Evolutionary conservation across 2,329 filamentous ascomycete species (phyloP), one percentile per base, ranked within the genome.

Genomic region (Trichoderma harzianum): DNA sequence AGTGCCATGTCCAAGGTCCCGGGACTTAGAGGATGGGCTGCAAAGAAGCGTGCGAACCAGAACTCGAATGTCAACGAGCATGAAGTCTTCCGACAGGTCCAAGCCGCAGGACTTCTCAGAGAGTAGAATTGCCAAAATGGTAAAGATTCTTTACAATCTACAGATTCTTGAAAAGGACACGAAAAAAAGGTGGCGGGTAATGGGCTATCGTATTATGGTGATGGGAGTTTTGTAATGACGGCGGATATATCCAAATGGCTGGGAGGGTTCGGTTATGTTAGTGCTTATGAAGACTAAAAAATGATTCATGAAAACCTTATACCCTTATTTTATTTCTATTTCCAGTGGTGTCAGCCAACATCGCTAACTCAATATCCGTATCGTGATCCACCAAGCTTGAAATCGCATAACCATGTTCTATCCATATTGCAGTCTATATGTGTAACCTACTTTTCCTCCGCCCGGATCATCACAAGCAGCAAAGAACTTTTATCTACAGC

Each of bases 401-500:
- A 51, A n/a, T 51, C n/a, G n/a, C 43, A 51, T 21, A 21, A 5
- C 43, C 43, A 51, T 21, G 10, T 51, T 21, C 43, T 51, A 51
- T 51, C 12, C 43, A 21, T 51, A 21, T 11, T 21, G 43, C 5
- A 0, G 43, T 51, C 18, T 51, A 51, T 21, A 51, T 6, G n/a
- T 18, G 16, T 18, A 51, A 43, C 3, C 12, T 51, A 12, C 43
- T 51, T 5, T 51, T 51, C 43, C 21, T 43, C 39, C 39, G 1
- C 2, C 16, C 7, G 16, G n/a, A n/a, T 0, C 3, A n/a, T 18
- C 43, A 51, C 43, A 21, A 51, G 5, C 4, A 32, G 12, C 55
- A n/a, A 32, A 21, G 16, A 8, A n/a, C 21, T 34, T 16, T 30
- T 12, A 1, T 51, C n/a, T 60, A 76, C 76, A 81, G 76, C 79